These are phyloP conservation scores for Geosmithia morbida DNA, from an alignment of 2,329 filamentous ascomycete genomes.

Conservation along the genomic window DNA sequence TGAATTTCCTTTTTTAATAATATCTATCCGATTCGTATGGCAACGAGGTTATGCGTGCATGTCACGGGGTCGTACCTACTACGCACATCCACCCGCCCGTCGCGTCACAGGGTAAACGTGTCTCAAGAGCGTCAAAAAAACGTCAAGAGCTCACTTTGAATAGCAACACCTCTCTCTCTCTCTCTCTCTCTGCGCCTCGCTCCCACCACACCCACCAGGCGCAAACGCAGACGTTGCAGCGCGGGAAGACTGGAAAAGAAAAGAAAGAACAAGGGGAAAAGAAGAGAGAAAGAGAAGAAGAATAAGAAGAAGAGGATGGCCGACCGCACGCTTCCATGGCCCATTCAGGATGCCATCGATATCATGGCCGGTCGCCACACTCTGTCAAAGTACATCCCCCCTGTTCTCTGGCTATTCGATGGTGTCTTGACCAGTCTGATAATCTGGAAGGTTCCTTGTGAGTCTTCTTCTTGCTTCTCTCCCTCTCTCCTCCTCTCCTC, in stretches of 20 bases:
- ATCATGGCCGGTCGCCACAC: constrained; percentile 32
- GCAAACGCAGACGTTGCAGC: no score
- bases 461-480: constrained; percentile 14
- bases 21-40: neutral
- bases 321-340: neutral
- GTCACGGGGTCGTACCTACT: neutral
- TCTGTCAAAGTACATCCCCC: constrained; percentile 35
- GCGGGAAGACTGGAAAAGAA: no score
- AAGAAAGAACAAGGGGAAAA: neutral
- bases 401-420: constrained; percentile 55
- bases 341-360: constrained; percentile 17
- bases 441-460: constrained; percentile 75
- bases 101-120: neutral
- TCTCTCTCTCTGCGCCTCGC: no score
- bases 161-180: no score
- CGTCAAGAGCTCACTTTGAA: no score
- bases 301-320: no score
- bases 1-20: neutral
- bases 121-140: neutral
- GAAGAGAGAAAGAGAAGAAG: no score
- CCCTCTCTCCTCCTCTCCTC: neutral
- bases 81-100: neutral
- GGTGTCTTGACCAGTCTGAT: constrained; percentile 57
- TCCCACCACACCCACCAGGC: no score
- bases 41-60: neutral